These are phyloP conservation scores for Aspergillus sparsus DNA, from an alignment of 495 filamentous ascomycete species.

Conservation along the genomic window DNA sequence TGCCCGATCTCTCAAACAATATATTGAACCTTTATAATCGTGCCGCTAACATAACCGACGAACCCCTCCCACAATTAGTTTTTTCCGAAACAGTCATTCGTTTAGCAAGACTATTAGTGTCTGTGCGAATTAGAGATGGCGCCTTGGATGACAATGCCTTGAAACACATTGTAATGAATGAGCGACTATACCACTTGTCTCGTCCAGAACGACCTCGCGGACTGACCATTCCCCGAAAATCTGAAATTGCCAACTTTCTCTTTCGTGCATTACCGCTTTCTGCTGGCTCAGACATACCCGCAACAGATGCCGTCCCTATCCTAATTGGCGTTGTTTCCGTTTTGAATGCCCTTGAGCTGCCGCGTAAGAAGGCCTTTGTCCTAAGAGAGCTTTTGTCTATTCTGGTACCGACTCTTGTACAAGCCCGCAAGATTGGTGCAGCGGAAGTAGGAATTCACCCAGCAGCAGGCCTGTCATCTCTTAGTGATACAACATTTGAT, in stretches of 20 bases:
- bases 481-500: constrained; percentile 53
- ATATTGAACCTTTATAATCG: constrained; percentile 82
- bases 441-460: constrained; percentile 95
- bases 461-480: constrained; percentile 73
- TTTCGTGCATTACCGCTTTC: constrained; percentile 72
- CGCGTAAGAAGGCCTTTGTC: constrained; percentile 85
- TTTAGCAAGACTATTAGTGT: constrained; percentile 70
- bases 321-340: constrained; percentile 85
- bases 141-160: constrained; percentile 66
- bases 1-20: constrained; percentile 77
- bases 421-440: constrained; percentile 87
- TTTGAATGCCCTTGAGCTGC: constrained; percentile 70
- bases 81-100: constrained; percentile 82
- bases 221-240: constrained; percentile 47
- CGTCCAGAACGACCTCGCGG: constrained; percentile 48
- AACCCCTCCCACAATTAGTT: constrained; percentile 76
- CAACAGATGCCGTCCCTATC: constrained; percentile 71
- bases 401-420: constrained; percentile 81
- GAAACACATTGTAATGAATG: constrained; percentile 64
- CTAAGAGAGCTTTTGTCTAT: constrained; percentile 80
- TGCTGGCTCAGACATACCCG: constrained; percentile 57
- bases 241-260: constrained; percentile 67
- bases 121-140: constrained; percentile 68
- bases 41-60: constrained; percentile 71
- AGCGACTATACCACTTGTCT: constrained; percentile 40